phyloP scores from a whole-genome alignment of 2,329 filamentous ascomycete genomes.

The Hansfordia pulvinata region DNA sequence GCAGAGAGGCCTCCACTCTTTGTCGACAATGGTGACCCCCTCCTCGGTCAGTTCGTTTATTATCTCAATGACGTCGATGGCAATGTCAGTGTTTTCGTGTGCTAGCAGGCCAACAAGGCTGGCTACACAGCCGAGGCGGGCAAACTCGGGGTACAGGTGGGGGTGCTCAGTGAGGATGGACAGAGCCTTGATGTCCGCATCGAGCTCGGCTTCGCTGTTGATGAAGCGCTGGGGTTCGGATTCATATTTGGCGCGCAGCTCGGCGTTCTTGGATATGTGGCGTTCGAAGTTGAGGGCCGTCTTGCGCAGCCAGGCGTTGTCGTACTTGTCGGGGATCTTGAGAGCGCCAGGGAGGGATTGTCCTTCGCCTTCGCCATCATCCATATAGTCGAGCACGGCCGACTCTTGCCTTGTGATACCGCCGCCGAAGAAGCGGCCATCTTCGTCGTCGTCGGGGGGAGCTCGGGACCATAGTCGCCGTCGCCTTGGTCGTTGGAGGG shows the following conservation, averaged over 20 bases:
- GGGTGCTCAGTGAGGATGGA: conserved; percentile 81
- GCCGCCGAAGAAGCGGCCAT: conserved; percentile 89
- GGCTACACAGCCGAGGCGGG: conserved; percentile 13
- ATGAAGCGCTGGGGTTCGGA: conserved; percentile 16
- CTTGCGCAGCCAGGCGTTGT: conserved; percentile 70
- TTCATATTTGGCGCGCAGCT: conserved; percentile 52
- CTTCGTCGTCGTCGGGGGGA: conserved; percentile 47
- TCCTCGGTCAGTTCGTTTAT: conserved; percentile 87
- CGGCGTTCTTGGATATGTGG: conserved; percentile 80
- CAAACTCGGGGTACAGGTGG: conserved; percentile 29
- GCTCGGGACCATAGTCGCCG: conserved; percentile 14
- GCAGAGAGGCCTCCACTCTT: conserved; percentile 69
- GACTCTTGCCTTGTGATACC: conserved; percentile 73
- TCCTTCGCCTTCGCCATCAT: conserved; percentile 28
- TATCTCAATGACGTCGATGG: conserved; percentile 81
- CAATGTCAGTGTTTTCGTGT: conserved; percentile 95
- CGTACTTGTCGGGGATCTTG: conserved; percentile 55
- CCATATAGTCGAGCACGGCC: conserved; percentile 78
- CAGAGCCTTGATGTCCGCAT: conserved; percentile 74
- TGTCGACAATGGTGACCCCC: conserved; percentile 69
- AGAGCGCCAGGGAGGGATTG: no score
- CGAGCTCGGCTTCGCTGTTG: conserved; percentile 62
- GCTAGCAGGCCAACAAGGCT: conserved; percentile 72
- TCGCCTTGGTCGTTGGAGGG: conserved; percentile 34
- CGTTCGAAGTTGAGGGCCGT: conserved; percentile 77